phyloP scores from a whole-genome alignment of 2,329 filamentous ascomycete species.

The Beauveria sp. region DNA sequence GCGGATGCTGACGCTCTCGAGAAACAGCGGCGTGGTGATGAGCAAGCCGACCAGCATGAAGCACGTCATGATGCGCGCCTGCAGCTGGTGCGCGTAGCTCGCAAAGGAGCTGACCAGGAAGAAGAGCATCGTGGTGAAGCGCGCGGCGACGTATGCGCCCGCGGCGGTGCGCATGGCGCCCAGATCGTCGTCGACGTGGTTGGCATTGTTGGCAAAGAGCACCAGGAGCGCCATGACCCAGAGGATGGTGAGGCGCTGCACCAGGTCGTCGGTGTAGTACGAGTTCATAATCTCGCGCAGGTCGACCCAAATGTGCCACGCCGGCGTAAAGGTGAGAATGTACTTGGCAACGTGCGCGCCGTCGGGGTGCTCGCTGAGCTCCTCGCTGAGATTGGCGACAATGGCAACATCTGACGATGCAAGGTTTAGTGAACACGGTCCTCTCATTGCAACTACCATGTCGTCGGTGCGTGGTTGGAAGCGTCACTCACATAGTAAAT shows the following conservation, averaged over 20 bases:
- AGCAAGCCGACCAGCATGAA: slow-evolving; percentile 34
- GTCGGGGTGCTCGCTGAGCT: slow-evolving; percentile 36
- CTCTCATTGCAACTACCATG: no score
- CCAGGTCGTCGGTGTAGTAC: slow-evolving; percentile 42
- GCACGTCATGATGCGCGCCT: slow-evolving; percentile 35
- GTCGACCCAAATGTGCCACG: slow-evolving; percentile 44
- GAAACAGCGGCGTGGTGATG: slow-evolving; percentile 35
- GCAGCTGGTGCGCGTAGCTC: slow-evolving; percentile 38
- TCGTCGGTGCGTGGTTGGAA: no score
- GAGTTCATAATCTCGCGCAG: slow-evolving; percentile 44
- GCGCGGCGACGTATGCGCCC: slow-evolving; percentile 38
- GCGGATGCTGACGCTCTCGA: slow-evolving; percentile 30
- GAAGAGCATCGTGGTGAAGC: slow-evolving; percentile 31
- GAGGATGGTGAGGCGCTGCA: slow-evolving; percentile 38
- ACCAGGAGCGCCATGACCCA: slow-evolving; percentile 43
- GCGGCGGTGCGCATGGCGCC: slow-evolving; percentile 36
- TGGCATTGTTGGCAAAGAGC: slow-evolving; percentile 40
- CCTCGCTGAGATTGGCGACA: slow-evolving; percentile 42
- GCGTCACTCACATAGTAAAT: slow-evolving; percentile 32
- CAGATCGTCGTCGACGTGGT: slow-evolving; percentile 33
- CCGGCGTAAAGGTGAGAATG: slow-evolving; percentile 38
- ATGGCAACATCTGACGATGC: slow-evolving; percentile 32
- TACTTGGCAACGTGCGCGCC: slow-evolving; percentile 38
- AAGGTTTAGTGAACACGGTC: neutral
- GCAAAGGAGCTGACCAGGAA: slow-evolving; percentile 37